Percentiles rank a stretch among this genome's conserved stretches.
Evolutionary conservation across 2,329 filamentous ascomycete genomes (phyloP).

Genomic region (Cordyceps fumosorosea): DNA sequence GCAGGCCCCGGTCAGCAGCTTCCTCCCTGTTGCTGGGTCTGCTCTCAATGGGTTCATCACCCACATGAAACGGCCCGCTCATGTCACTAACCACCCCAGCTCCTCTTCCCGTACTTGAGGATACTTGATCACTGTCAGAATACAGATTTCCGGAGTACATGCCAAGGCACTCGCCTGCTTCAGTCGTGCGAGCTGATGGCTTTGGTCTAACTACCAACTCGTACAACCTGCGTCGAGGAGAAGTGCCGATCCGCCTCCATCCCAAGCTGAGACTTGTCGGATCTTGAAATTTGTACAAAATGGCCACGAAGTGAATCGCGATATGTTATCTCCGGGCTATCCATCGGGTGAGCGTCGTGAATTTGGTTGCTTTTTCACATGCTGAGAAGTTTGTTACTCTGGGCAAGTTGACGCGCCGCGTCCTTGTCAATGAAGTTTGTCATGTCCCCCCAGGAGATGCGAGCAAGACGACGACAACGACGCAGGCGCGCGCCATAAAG

Average conservation of each 20-base stretch:
- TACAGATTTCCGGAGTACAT: neutral
- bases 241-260: neutral
- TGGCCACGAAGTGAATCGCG: too few relatives aligned
- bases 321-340: too few relatives aligned
- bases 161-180: neutral
- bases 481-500: neutral
- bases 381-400: too few relatives aligned
- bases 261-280: neutral
- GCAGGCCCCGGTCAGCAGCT: neutral
- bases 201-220: neutral
- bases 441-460: neutral
- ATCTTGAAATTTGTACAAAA: neutral
- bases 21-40: neutral
- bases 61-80: slow-evolving; percentile 6
- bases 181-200: neutral
- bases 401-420: too few relatives aligned
- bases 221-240: neutral
- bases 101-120: neutral
- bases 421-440: neutral
- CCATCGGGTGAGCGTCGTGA: too few relatives aligned
- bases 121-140: neutral
- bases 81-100: neutral
- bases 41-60: neutral
- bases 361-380: too few relatives aligned
- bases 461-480: neutral